phyloP scores from a whole-genome alignment of 2,329 filamentous ascomycete species.

The Aspergillus hiratsukae region DNA sequence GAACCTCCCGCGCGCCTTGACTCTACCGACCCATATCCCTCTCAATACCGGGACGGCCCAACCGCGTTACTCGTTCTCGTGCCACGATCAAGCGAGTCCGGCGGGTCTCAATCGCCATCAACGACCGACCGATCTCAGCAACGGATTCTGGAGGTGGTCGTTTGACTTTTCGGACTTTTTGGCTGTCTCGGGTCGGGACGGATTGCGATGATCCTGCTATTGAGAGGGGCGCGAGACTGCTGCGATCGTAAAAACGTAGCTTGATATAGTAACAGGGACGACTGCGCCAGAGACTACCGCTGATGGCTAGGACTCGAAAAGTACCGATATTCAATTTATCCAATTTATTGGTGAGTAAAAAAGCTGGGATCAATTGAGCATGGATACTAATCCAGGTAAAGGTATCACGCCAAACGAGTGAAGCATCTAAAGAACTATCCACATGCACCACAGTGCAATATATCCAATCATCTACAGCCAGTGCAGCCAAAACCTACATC shows the following conservation, averaged over 20 bases:
- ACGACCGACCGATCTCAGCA: neutral
- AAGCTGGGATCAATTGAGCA: too few relatives aligned
- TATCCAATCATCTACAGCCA: too few relatives aligned
- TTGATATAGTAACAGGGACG: too few relatives aligned
- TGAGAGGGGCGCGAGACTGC: neutral
- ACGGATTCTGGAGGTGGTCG: neutral
- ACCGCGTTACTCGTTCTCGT: neutral
- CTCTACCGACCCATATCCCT: neutral
- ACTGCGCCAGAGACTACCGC: too few relatives aligned
- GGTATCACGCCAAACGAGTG: neutral
- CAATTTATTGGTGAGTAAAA: too few relatives aligned
- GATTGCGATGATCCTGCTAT: neutral
- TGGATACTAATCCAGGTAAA: neutral
- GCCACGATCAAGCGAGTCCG: neutral
- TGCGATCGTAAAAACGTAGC: neutral
- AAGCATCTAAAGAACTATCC: neutral
- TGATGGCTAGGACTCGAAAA: too few relatives aligned
- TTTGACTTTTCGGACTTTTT: neutral
- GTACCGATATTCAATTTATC: too few relatives aligned
- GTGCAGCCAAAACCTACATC: neutral
- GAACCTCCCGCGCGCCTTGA: neutral
- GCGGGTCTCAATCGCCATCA: neutral
- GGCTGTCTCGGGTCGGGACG: neutral
- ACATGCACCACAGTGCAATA: neutral
- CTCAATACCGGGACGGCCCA: neutral